A percentile compares a stretch with the other conserved stretches of the same genome.
phyloP scores from a whole-genome alignment of 805 yeast genomes.

The Candida sphagnicola region DNA sequence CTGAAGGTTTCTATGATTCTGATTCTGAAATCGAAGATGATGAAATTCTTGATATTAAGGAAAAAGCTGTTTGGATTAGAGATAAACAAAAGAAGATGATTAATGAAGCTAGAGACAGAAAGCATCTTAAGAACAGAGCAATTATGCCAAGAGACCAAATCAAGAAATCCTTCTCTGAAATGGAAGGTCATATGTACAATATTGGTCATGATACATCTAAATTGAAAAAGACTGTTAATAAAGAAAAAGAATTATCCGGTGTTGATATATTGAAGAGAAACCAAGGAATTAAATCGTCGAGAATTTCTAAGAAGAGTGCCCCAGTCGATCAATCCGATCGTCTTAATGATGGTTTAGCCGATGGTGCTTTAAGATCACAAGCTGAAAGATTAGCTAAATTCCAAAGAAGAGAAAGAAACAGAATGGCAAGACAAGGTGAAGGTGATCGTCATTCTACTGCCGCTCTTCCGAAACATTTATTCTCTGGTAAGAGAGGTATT shows the following conservation, averaged over 20 bases:
- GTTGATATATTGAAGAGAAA: constrained; percentile 73
- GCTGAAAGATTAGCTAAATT: constrained; percentile 84
- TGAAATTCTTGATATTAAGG: constrained; percentile 63
- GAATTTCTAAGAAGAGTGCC: constrained; percentile 42
- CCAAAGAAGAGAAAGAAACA: constrained; percentile 91
- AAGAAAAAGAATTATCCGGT: constrained; percentile 54
- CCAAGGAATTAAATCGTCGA: constrained; percentile 36
- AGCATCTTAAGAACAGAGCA: constrained; percentile 80
- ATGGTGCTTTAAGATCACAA: constrained; percentile 74
- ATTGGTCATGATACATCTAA: constrained; percentile 83
- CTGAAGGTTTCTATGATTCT: constrained; percentile 93
- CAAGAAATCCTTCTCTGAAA: constrained; percentile 65
- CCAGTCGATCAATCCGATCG: constrained; percentile 69
- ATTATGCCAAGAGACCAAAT: constrained; percentile 88
- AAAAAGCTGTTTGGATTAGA: constrained; percentile 94
- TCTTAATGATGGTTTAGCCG: constrained; percentile 80
- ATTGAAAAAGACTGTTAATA: constrained; percentile 45
- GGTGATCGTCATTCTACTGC: constrained; percentile 89
- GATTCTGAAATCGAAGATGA: constrained; percentile 58
- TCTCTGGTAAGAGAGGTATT: constrained; percentile 93
- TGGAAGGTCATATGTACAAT: constrained; percentile 86
- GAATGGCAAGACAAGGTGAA: constrained; percentile 91
- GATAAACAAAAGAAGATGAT: constrained; percentile 93
- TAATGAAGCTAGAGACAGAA: constrained; percentile 80
- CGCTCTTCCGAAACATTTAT: constrained; percentile 87